A percentile compares a stretch with the other conserved stretches of the same genome.
Conservation (phyloP, 2,329 filamentous ascomycete species). For the Pseudogymnoascus sp. region DNA sequence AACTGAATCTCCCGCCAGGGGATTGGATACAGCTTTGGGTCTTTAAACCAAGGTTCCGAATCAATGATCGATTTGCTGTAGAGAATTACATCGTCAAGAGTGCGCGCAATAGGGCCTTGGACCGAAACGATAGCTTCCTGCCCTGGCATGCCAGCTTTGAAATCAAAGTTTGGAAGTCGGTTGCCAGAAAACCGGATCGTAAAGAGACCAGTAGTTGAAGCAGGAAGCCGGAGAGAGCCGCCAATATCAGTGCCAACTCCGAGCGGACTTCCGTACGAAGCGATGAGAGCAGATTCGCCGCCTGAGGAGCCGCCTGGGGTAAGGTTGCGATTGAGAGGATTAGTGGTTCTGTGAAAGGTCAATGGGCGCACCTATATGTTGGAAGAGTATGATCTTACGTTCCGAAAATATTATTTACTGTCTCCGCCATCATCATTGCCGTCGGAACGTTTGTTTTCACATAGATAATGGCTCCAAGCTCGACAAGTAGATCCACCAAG, state of each 20-base stretch:
- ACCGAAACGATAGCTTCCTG: slow-evolving; percentile 35
- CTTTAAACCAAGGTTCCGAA: slow-evolving; percentile 31
- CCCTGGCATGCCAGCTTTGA: slow-evolving; percentile 31
- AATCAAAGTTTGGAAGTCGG: slow-evolving; percentile 33
- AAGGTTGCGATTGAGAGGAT: slow-evolving; percentile 41
- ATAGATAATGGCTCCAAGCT: slow-evolving; percentile 58
- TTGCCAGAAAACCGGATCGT: background rate
- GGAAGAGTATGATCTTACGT: slow-evolving; percentile 32
- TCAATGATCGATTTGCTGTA: slow-evolving; percentile 33
- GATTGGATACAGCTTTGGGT: slow-evolving; percentile 34
- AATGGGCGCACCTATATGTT: slow-evolving; percentile 50
- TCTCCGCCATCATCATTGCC: slow-evolving; percentile 45
- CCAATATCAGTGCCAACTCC: slow-evolving; percentile 39
- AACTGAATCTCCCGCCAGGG: slow-evolving; percentile 30
- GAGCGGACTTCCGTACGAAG: slow-evolving; percentile 36
- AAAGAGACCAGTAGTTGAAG: slow-evolving; percentile 29
- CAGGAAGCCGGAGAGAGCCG: slow-evolving; percentile 35
- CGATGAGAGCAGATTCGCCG: slow-evolving; percentile 48
- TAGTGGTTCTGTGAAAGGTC: slow-evolving; percentile 41
- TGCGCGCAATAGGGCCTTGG: slow-evolving; percentile 34
- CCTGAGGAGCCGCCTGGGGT: slow-evolving; percentile 57
- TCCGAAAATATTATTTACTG: slow-evolving; percentile 54
- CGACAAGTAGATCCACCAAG: slow-evolving; percentile 48
- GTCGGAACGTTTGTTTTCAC: slow-evolving; percentile 63
- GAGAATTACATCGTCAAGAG: slow-evolving; percentile 29